Percentiles rank a stretch among this genome's conserved stretches.
These are phyloP conservation scores for Elaeis guineensis DNA, from an alignment of 176 grass and related monocot species.

Conservation along the genomic window DNA sequence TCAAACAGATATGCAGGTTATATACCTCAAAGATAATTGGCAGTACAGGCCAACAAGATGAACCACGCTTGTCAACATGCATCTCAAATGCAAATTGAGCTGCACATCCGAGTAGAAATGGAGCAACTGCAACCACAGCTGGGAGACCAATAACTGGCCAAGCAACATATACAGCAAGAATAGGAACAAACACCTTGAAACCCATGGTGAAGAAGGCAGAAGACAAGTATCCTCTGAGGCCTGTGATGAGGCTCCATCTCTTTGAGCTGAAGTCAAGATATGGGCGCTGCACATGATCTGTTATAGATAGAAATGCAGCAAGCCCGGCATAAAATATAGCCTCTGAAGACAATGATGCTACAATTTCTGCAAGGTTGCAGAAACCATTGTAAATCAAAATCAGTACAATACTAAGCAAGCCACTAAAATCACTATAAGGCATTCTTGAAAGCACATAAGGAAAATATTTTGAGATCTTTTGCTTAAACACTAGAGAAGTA, in stretches of 20 bases:
- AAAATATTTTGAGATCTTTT: too few species aligned
- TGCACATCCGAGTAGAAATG: constrained; percentile 30
- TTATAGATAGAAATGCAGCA: constrained; percentile 11
- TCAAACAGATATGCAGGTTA: too few species aligned
- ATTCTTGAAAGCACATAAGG: background rate
- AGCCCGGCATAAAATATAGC: constrained; percentile 23
- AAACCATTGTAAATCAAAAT: background rate
- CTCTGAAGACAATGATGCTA: constrained; percentile 18
- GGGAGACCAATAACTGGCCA: constrained; percentile 34
- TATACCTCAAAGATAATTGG: constrained; percentile 39
- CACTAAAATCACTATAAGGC: background rate
- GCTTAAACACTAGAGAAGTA: too few species aligned
- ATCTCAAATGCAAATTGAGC: constrained; percentile 31
- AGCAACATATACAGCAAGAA: constrained; percentile 23
- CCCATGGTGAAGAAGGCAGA: constrained; percentile 34
- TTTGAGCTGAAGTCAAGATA: constrained; percentile 18
- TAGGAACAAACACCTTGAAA: constrained; percentile 28
- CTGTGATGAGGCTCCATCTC: constrained; percentile 29
- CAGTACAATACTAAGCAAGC: background rate
- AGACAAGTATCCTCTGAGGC: constrained; percentile 25
- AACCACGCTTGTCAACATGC: constrained; percentile 8
- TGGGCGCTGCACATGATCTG: constrained; percentile 14
- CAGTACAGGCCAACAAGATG: constrained; percentile 34
- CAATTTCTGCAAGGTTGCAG: constrained; percentile 11
- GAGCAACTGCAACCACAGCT: constrained; percentile 20